Conservation (phyloP, 352 stramenopile genomes). For the Globisporangium nagaii region DNA sequence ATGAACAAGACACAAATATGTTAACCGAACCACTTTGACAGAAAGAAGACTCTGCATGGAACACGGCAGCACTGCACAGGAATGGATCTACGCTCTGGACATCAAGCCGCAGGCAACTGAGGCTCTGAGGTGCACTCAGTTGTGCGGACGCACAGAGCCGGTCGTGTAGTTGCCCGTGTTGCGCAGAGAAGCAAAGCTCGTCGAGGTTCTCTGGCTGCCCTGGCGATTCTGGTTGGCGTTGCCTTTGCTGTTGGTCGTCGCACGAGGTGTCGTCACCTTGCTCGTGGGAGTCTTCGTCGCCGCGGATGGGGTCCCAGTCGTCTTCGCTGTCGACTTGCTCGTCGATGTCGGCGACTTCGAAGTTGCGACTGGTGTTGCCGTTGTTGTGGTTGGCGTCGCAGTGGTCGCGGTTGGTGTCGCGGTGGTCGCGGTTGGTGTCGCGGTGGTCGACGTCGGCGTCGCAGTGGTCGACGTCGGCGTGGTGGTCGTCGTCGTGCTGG, state of each 20-base stretch:
- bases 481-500: slow-evolving; percentile 1
- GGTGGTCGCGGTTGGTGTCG: slow-evolving; percentile 3
- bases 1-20: too few relatives aligned
- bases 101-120: too few relatives aligned
- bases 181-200: not conserved
- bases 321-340: not conserved
- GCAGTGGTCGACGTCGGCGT: slow-evolving; percentile 10
- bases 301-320: not conserved
- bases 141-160: slow-evolving; percentile 5
- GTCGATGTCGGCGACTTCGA: not conserved
- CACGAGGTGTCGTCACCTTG: too few relatives aligned
- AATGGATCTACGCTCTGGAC: too few relatives aligned
- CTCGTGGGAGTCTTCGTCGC: not conserved
- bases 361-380: not conserved
- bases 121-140: too few relatives aligned
- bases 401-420: not conserved
- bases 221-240: slow-evolving; percentile 3
- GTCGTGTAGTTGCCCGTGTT: slow-evolving; percentile 6
- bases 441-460: slow-evolving; percentile 4
- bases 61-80: too few relatives aligned
- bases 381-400: not conserved
- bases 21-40: too few relatives aligned
- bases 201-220: not conserved
- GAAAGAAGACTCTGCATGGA: too few relatives aligned
- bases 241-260: not conserved